A percentile compares a stretch with the other conserved stretches of the same genome.
phyloP scores from a whole-genome alignment of 805 yeast genomes.

The Metschnikowia reukaufii region DNA sequence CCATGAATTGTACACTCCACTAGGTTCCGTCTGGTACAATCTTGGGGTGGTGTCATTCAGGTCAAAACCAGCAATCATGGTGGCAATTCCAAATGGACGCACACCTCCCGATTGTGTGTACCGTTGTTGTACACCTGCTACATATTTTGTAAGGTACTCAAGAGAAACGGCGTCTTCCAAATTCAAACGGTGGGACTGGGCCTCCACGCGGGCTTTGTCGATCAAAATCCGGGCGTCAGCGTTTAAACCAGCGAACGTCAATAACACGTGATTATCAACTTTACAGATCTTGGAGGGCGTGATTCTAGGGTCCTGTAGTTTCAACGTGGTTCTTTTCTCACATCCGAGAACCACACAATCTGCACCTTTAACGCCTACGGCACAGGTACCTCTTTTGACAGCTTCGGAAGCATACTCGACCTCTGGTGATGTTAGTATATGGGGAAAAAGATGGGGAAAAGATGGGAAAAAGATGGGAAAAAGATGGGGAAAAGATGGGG shows the following conservation, averaged over 20 bases:
- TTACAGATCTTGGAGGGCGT: slow-evolving; percentile 93
- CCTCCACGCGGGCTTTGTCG: slow-evolving; percentile 94
- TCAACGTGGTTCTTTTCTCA: slow-evolving; percentile 92
- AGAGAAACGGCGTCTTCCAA: slow-evolving; percentile 90
- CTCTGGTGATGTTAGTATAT: slow-evolving; percentile 49
- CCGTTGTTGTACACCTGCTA: slow-evolving; percentile 97
- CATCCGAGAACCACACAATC: slow-evolving; percentile 91
- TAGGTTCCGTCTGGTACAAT: slow-evolving; percentile 93
- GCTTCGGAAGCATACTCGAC: slow-evolving; percentile 98
- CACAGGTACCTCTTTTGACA: slow-evolving; percentile 96
- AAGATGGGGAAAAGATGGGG: too few species aligned
- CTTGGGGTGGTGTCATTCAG: slow-evolving; percentile 76
- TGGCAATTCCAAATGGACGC: slow-evolving; percentile 95
- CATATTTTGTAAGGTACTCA: slow-evolving; percentile 88
- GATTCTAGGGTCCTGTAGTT: slow-evolving; percentile 93
- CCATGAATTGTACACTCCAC: slow-evolving; percentile 97
- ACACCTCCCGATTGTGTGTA: slow-evolving; percentile 99
- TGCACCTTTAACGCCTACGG: slow-evolving; percentile 93
- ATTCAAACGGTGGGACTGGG: slow-evolving; percentile 91
- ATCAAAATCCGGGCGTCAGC: slow-evolving; percentile 97
- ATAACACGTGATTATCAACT: slow-evolving; percentile 83
- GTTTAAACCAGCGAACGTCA: slow-evolving; percentile 95
- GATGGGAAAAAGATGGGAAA: neutral
- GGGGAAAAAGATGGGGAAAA: neutral
- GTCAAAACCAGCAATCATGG: slow-evolving; percentile 94